Conservation (phyloP, 2,329 filamentous ascomycete species). For the Nothophoma quercina region DNA sequence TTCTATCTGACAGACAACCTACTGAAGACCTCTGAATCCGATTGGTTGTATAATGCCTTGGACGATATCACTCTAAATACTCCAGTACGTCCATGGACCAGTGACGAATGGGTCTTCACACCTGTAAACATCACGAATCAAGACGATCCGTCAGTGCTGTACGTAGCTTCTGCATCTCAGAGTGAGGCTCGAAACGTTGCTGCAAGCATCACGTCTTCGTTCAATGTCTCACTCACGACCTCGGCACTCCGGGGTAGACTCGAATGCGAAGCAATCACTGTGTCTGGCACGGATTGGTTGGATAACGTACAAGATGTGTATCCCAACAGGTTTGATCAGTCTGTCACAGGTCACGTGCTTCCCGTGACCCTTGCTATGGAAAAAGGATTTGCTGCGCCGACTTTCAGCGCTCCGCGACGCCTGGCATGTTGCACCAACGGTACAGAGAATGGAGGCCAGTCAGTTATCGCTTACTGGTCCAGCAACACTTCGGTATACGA, state of each 20-base stretch:
- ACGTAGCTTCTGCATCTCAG: not conserved
- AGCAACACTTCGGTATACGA: slow-evolving; percentile 12
- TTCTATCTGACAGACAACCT: not conserved
- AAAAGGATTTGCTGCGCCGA: not conserved
- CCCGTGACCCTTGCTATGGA: not conserved
- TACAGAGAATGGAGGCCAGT: not conserved
- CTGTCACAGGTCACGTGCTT: not conserved
- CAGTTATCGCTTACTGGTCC: slow-evolving; percentile 15
- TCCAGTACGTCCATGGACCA: slow-evolving; percentile 4
- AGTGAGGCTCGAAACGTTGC: not conserved
- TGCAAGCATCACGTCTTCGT: not conserved
- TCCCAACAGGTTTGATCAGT: not conserved
- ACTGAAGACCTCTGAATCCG: not conserved
- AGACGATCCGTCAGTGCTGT: not conserved
- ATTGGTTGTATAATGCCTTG: slow-evolving; percentile 16
- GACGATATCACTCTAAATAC: slow-evolving; percentile 9
- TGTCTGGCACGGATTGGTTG: not conserved
- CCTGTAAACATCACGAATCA: not conserved
- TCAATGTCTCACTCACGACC: slow-evolving; percentile 3
- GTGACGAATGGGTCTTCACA: slow-evolving; percentile 17
- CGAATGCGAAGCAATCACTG: not conserved
- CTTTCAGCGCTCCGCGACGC: not conserved
- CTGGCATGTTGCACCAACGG: slow-evolving; percentile 11
- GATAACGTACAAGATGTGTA: not conserved
- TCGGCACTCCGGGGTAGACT: slow-evolving; percentile 2